Evolutionary conservation across 164 flowering plant species (phyloP).

Genomic region (Echeveria elegans): DNA sequence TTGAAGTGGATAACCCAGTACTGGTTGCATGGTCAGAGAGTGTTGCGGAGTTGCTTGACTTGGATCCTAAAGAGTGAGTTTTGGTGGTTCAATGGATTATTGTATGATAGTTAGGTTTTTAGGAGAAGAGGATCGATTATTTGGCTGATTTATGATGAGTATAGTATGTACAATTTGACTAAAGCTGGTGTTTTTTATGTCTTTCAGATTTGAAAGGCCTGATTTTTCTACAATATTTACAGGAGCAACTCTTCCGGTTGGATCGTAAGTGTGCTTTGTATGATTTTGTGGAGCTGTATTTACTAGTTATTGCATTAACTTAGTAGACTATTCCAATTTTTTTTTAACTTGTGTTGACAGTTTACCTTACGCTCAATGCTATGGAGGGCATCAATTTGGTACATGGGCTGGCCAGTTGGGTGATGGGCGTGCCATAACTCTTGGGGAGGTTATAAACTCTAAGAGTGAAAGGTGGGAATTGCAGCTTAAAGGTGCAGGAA

Average conservation of each 20-base stretch:
- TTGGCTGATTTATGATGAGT: no score
- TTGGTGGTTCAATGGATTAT: no score
- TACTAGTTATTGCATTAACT: not conserved
- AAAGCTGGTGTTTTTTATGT: not conserved
- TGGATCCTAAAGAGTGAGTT: constrained; percentile 92
- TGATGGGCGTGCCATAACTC: constrained; percentile 95
- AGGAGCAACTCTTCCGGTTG: constrained; percentile 66
- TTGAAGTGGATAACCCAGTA: constrained; percentile 79
- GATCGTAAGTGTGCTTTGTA: constrained; percentile 55
- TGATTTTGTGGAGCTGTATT: not conserved
- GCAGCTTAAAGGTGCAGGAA: constrained; percentile 99
- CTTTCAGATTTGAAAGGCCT: constrained; percentile 75
- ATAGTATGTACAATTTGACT: not conserved
- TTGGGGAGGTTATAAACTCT: constrained; percentile 81
- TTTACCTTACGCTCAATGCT: constrained; percentile 91
- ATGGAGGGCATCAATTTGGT: constrained; percentile 99
- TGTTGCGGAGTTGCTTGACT: constrained; percentile 81
- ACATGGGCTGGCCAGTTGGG: constrained; percentile 99
- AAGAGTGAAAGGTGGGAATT: constrained; percentile 88
- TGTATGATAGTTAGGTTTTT: no score
- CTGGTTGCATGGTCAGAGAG: constrained; percentile 91
- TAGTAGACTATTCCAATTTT: not conserved
- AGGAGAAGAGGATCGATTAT: not conserved
- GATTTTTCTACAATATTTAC: constrained; percentile 80
- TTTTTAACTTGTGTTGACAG: constrained; percentile 25